Conservation (phyloP, 2,329 filamentous ascomycete genomes). For the Botryotinia narcissicola region DNA sequence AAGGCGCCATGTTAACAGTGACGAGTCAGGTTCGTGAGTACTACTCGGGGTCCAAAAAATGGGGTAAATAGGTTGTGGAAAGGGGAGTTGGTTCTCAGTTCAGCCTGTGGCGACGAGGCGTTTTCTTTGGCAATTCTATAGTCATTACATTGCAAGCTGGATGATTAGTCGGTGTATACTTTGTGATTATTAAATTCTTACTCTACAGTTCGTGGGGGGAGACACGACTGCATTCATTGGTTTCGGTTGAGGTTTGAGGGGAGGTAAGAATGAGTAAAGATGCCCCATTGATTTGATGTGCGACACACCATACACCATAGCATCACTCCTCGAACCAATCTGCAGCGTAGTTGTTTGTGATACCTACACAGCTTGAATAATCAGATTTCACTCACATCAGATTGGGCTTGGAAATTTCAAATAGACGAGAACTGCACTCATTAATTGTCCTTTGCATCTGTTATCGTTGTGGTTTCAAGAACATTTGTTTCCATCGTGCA, state of each 20-base stretch:
- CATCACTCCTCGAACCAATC: not conserved
- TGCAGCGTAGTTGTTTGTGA: not conserved
- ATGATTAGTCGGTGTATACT: not conserved
- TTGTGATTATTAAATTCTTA: conserved; percentile 4
- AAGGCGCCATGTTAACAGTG: not conserved
- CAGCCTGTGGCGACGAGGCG: not conserved
- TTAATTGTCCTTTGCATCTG: not conserved
- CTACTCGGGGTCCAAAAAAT: not conserved
- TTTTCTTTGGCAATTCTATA: not conserved
- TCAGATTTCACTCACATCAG: not conserved
- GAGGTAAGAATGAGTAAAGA: not conserved
- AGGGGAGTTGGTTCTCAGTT: not conserved
- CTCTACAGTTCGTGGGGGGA: not conserved
- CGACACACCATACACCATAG: not conserved
- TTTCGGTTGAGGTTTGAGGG: not conserved
- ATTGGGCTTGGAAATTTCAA: not conserved
- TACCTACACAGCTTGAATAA: not conserved
- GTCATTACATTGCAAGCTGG: not conserved
- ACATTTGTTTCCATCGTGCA: not conserved
- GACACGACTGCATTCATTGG: not conserved
- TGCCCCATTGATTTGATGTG: not conserved
- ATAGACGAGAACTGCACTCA: not conserved
- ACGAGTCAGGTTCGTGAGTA: not conserved
- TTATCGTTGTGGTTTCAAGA: not conserved
- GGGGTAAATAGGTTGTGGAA: not conserved